Base-by-base conservation (phyloP, 306 rosid species). In the Trifolium dubium region DNA sequence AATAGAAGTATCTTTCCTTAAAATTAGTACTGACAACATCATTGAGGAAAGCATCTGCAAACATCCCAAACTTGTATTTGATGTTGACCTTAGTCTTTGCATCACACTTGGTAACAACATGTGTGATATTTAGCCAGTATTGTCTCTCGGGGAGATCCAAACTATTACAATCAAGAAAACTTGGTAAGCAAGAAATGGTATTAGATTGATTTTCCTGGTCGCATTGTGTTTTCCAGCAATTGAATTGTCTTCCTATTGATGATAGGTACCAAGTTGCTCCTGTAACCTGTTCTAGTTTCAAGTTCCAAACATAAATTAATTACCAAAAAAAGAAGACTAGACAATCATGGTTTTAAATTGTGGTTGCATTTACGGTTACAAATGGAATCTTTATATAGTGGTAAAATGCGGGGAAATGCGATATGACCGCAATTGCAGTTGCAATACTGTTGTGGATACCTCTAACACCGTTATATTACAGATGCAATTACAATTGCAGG, bases 231-330 rank as follows among this genome's bases (percentile, higher is more conserved):
- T 67, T 82, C 98, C 97, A 91, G 71, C 98, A 94, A 3, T 67
- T 60, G 77, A 85, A 89, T 70, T 91, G 98, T 67, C 96, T 79
- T 56, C 97, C 96, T 43, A 94, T 77, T 47, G 98, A 81, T 8
- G 87, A 77, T 34, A 89, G 61, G 65, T 94, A 94, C 96, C 96
- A 94, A 4, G 92, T 76, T 34, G 98, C 89, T 77, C 97, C 98
- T 47, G 84, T 63, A 53, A 91, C 83, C 97, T 93, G 65, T 43
- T 56, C 40, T 28, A 60, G 18, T 60, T 60, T 60, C 65, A 31
- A 31, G 65, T 60, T 31, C 10, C 65, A 60, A 60, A 60, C 41
- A 60, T 6, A 31, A 31, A 60, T 60, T 60, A 60, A 31, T 60
- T 10, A 56, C 35, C 35, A 56, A 56, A 23, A 56, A 23, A 23